These are phyloP conservation scores for Boletus insuetus DNA, from an alignment of 768 basidiomycete genomes.

Conservation along the genomic window DNA sequence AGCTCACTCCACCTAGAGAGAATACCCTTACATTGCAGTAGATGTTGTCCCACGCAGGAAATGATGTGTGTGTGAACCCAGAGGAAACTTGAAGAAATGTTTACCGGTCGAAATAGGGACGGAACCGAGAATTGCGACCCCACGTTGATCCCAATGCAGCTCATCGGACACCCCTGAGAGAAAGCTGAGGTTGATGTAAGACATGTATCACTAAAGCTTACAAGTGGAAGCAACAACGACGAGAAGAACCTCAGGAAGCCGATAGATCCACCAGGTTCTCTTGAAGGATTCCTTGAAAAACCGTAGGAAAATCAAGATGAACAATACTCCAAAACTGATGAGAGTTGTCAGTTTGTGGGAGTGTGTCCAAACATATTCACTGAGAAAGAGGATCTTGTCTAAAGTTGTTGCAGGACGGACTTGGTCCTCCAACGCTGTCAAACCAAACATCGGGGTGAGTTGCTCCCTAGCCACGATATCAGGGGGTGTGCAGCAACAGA, in stretches of 20 bases:
- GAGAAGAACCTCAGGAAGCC: slow-evolving; percentile 86
- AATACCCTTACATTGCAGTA: slow-evolving; percentile 62
- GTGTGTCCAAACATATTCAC: slow-evolving; percentile 53
- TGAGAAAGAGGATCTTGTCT: slow-evolving; percentile 75
- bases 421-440: slow-evolving; percentile 51
- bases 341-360: slow-evolving; percentile 65
- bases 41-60: slow-evolving; percentile 80
- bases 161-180: slow-evolving; percentile 61
- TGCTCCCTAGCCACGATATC: slow-evolving; percentile 54
- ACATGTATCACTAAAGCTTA: slow-evolving; percentile 36
- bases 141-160: slow-evolving; percentile 72
- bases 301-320: slow-evolving; percentile 60
- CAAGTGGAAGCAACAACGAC: slow-evolving; percentile 82
- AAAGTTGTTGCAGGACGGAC: slow-evolving; percentile 65
- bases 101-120: slow-evolving; percentile 62
- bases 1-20: not conserved
- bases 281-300: slow-evolving; percentile 56
- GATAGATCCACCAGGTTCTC: slow-evolving; percentile 68
- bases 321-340: slow-evolving; percentile 72
- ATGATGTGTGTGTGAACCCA: slow-evolving; percentile 54
- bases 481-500: not conserved
- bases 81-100: slow-evolving; percentile 72
- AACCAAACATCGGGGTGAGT: slow-evolving; percentile 87
- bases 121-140: slow-evolving; percentile 80
- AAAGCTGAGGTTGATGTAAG: not conserved